Conservation (phyloP, 805 yeast species). For the Citeromyces matritensis region DNA sequence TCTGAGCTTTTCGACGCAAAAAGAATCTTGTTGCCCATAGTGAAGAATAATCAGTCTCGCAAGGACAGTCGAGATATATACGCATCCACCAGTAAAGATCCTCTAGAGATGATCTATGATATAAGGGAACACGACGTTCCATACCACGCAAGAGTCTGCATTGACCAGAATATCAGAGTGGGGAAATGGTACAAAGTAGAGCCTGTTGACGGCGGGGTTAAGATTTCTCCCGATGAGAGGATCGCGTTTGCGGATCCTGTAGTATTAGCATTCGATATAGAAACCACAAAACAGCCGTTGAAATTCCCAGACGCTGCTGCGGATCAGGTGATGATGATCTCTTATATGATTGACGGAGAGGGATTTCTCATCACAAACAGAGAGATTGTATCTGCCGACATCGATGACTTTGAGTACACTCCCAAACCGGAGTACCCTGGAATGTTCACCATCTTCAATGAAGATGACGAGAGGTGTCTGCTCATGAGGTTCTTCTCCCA, state of each 20-base stretch:
- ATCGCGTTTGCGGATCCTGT: conserved; percentile 97
- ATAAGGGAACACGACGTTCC: conserved; percentile 94
- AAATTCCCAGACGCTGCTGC: conserved; percentile 87
- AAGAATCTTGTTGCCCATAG: conserved; percentile 50
- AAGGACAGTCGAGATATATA: conserved; percentile 56
- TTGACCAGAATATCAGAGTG: conserved; percentile 73
- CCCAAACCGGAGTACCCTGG: conserved; percentile 97
- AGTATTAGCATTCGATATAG: conserved; percentile 92
- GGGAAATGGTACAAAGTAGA: conserved; percentile 92
- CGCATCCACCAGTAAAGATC: conserved; percentile 18
- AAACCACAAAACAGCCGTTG: conserved; percentile 90
- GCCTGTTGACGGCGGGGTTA: conserved; percentile 34
- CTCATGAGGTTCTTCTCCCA: conserved; percentile 78
- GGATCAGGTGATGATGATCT: conserved; percentile 97
- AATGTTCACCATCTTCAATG: conserved; percentile 77
- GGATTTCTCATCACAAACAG: conserved; percentile 90
- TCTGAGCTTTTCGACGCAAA: conserved; percentile 66
- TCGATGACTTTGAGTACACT: conserved; percentile 93
- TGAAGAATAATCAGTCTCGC: conserved; percentile 48
- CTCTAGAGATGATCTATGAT: conserved; percentile 57
- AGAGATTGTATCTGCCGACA: conserved; percentile 87
- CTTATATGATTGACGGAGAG: conserved; percentile 97
- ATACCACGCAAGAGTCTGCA: conserved; percentile 90
- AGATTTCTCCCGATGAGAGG: conserved; percentile 47
- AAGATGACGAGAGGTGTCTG: conserved; percentile 65